These are phyloP conservation scores for Fusarium proliferatum DNA, from an alignment of 2,329 filamentous ascomycete species.

Conservation along the genomic window DNA sequence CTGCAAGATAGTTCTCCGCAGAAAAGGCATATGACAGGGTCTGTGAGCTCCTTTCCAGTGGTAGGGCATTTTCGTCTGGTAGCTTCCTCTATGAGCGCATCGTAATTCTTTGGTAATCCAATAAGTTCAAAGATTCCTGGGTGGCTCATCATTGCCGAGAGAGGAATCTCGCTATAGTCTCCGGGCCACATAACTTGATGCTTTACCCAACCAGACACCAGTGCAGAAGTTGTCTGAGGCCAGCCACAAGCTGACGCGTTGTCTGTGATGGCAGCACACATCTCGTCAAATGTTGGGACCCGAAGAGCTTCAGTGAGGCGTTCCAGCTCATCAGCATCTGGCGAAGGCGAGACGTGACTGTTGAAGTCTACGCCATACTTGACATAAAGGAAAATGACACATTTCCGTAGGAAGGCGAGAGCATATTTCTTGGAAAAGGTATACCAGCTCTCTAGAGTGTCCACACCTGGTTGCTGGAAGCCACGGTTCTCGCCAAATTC, in stretches of 20 bases:
- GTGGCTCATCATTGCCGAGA: constrained; percentile 72
- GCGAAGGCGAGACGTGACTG: constrained; percentile 69
- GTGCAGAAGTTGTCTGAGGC: constrained; percentile 57
- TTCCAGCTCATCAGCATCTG: constrained; percentile 80
- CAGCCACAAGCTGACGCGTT: constrained; percentile 59
- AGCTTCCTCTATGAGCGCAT: constrained; percentile 91
- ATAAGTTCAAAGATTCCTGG: constrained; percentile 95
- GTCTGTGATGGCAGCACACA: constrained; percentile 71
- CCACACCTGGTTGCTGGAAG: constrained; percentile 66
- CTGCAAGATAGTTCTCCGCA: constrained; percentile 98
- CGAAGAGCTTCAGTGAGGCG: constrained; percentile 81
- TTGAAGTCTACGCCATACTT: constrained; percentile 91
- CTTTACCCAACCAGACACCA: constrained; percentile 78
- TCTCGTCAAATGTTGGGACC: constrained; percentile 81
- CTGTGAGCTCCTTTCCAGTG: constrained; percentile 89
- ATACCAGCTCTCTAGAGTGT: constrained; percentile 66
- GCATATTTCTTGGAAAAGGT: constrained; percentile 82
- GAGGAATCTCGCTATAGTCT: constrained; percentile 46
- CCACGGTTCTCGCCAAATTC: constrained; percentile 55
- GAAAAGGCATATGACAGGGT: constrained; percentile 92
- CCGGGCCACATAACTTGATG: constrained; percentile 64
- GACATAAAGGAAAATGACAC: constrained; percentile 83
- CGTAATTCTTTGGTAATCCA: constrained; percentile 90
- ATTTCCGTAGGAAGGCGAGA: constrained; percentile 89
- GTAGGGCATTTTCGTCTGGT: constrained; percentile 86